These are phyloP conservation scores for Crithidia sp. DNA, from an alignment of 208 protist species.

Conservation along the genomic window DNA sequence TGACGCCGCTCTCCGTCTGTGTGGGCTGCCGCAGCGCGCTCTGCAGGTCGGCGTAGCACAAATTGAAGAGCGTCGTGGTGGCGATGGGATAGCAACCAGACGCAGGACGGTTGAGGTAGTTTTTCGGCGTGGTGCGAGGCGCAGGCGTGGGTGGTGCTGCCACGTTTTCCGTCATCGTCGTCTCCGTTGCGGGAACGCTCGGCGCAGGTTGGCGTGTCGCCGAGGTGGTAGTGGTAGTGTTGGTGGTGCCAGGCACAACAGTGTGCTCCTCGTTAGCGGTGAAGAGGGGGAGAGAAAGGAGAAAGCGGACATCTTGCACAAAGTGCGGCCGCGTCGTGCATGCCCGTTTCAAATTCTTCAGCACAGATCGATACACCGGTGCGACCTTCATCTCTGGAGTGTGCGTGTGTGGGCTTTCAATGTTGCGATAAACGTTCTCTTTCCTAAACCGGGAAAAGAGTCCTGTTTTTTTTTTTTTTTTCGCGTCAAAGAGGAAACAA, in stretches of 20 bases:
- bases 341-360: slow-evolving; percentile 64
- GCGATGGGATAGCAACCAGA: slow-evolving; percentile 44
- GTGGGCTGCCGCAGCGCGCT: slow-evolving; percentile 7
- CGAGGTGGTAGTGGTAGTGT: neutral
- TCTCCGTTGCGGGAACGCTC: neutral
- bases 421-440: too few species aligned
- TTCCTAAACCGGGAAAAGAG: too few species aligned
- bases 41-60: slow-evolving; percentile 43
- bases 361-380: slow-evolving; percentile 54
- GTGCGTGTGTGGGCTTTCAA: neutral
- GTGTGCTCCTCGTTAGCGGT: neutral
- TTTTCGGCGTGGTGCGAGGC: slow-evolving; percentile 3
- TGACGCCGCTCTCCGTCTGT: slow-evolving; percentile 6
- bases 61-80: slow-evolving; percentile 26
- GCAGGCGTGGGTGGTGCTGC: neutral
- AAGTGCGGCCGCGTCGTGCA: slow-evolving; percentile 54
- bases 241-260: neutral
- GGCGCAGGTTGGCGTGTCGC: neutral
- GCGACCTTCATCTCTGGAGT: slow-evolving; percentile 47
- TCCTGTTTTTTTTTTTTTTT: too few species aligned
- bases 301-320: slow-evolving; percentile 79
- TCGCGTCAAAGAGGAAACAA: too few species aligned
- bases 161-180: neutral
- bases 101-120: slow-evolving; percentile 27
- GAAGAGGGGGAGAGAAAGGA: slow-evolving; percentile 67